Evolutionary conservation across 2,329 filamentous ascomycete species (phyloP).

Genomic region (Thielaviopsis musarum): DNA sequence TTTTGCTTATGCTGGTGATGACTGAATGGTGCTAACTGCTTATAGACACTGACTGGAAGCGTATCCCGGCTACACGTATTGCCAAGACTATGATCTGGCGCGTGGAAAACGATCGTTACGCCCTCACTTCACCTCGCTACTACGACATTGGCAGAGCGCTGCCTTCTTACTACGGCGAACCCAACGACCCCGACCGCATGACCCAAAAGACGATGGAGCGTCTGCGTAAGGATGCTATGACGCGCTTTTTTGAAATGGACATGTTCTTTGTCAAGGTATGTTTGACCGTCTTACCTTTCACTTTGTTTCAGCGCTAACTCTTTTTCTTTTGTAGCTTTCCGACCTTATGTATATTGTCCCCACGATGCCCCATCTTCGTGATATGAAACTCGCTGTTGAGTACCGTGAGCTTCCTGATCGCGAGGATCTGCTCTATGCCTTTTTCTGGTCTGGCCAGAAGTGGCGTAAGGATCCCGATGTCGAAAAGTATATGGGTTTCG

Average conservation of each 20-base stretch:
- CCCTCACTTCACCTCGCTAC: conserved; percentile 32
- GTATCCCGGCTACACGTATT: conserved; percentile 31
- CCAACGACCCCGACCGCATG: conserved; percentile 27
- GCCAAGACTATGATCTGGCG: conserved; percentile 45
- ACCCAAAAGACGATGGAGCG: conserved; percentile 26
- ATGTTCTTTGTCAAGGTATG: conserved; percentile 52
- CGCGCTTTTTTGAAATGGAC: conserved; percentile 38
- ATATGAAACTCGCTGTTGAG: conserved; percentile 36
- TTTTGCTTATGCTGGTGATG: background rate
- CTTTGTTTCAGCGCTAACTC: too few relatives aligned
- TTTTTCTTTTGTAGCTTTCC: conserved; percentile 28
- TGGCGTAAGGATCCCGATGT: conserved; percentile 43
- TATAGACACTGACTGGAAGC: conserved; percentile 42
- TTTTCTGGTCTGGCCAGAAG: conserved; percentile 29
- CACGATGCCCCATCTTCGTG: conserved; percentile 39
- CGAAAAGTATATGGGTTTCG: conserved; percentile 33
- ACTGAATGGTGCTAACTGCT: background rate
- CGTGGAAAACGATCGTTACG: conserved; percentile 38
- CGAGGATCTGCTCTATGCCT: conserved; percentile 25
- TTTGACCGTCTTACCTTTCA: background rate
- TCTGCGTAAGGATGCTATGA: conserved; percentile 32
- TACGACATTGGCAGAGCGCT: conserved; percentile 37
- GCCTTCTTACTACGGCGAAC: conserved; percentile 31
- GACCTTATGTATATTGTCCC: conserved; percentile 44
- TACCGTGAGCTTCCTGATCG: conserved; percentile 42